A percentile compares a stretch with the other conserved stretches of the same genome.
These are phyloP conservation scores for Crithidia acanthocephali DNA, from an alignment of 208 protist genomes.

Conservation along the genomic window DNA sequence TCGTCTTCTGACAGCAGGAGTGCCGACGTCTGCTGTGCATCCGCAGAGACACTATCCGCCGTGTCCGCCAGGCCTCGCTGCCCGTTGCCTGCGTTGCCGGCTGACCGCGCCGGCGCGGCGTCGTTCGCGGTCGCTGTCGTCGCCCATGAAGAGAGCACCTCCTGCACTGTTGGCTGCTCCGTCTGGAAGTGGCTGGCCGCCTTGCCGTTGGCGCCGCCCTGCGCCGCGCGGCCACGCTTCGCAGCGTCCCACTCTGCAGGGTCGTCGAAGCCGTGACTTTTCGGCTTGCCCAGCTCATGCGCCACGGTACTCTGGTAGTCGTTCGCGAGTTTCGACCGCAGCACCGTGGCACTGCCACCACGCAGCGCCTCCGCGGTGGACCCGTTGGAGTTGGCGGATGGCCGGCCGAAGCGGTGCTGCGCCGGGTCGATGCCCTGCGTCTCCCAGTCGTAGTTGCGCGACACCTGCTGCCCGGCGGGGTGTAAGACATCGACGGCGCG, in stretches of 20 bases:
- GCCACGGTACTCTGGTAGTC: conserved; percentile 59
- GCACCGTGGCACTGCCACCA: conserved; percentile 28
- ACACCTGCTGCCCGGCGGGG: conserved; percentile 54
- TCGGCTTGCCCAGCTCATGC: conserved; percentile 62
- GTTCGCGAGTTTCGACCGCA: conserved; percentile 66
- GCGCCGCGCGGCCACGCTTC: conserved; percentile 22
- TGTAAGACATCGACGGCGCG: conserved; percentile 57
- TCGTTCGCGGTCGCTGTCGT: background rate
- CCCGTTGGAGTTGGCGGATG: conserved; percentile 22
- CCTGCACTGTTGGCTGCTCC: conserved; percentile 49
- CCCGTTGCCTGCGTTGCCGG: background rate
- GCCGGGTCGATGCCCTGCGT: conserved; percentile 69
- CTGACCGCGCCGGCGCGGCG: too few species aligned
- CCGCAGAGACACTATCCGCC: too few species aligned
- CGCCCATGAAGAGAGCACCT: conserved; percentile 69
- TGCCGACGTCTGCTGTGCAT: too few species aligned
- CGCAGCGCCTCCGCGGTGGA: conserved; percentile 10
- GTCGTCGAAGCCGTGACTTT: conserved; percentile 66
- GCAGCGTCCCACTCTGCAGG: conserved; percentile 53
- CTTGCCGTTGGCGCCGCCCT: conserved; percentile 33
- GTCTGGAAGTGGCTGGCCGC: conserved; percentile 36
- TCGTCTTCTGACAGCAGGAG: background rate
- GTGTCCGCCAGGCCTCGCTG: too few species aligned
- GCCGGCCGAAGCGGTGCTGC: conserved; percentile 70
- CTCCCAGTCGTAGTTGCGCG: conserved; percentile 85